These are phyloP conservation scores for Talaromyces pinophilus DNA, from an alignment of 2,329 filamentous ascomycete species.

Conservation along the genomic window DNA sequence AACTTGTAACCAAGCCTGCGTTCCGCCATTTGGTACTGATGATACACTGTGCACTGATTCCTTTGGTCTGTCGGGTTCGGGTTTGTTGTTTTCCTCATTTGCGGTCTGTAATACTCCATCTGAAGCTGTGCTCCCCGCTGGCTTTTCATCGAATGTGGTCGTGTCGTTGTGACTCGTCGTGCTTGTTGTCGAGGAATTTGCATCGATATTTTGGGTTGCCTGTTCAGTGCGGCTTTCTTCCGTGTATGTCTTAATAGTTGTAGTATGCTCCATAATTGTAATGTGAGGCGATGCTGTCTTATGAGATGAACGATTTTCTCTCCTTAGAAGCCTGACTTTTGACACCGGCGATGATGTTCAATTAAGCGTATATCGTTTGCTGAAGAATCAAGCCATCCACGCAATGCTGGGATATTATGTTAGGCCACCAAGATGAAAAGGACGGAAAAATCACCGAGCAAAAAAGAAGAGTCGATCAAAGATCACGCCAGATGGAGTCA, in stretches of 20 bases:
- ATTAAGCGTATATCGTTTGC: neutral
- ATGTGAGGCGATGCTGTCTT: neutral
- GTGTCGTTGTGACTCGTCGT: conserved; percentile 6
- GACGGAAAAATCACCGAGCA: neutral
- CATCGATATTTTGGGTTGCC: neutral
- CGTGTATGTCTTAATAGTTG: neutral
- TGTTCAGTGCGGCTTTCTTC: neutral
- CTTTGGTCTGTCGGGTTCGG: neutral
- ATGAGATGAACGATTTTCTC: neutral
- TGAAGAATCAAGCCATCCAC: neutral
- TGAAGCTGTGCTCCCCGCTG: neutral
- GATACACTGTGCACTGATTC: conserved; percentile 16
- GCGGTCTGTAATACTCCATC: neutral
- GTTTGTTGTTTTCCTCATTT: neutral
- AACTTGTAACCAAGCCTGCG: conserved; percentile 39
- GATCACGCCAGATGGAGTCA: conserved; percentile 8
- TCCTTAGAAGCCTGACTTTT: neutral
- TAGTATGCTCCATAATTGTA: neutral
- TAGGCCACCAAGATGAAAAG: neutral
- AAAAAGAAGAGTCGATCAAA: neutral
- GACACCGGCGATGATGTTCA: neutral
- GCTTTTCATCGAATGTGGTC: conserved; percentile 3
- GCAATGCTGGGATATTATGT: neutral
- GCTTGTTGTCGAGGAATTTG: conserved; percentile 32
- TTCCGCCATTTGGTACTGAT: conserved; percentile 31